Conservation (phyloP, 257 asterid species). For the Echium plantagineum region DNA sequence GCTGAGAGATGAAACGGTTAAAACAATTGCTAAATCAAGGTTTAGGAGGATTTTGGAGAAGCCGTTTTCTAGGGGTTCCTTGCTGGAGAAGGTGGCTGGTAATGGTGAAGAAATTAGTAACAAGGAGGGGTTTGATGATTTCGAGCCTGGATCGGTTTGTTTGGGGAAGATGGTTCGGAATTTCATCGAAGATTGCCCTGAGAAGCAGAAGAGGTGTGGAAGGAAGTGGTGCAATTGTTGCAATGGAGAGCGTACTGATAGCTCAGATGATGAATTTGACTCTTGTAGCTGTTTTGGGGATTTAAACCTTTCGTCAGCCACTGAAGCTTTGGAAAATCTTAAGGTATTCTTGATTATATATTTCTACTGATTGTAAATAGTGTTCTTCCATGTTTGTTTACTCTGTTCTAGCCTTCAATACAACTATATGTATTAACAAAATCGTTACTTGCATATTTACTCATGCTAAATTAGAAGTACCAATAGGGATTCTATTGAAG, state of each 20-base stretch:
- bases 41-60: constrained; percentile 76
- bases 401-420: too few species aligned
- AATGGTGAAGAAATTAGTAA: constrained; percentile 1
- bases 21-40: constrained; percentile 48
- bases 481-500: too few species aligned
- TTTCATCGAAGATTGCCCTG: constrained; percentile 62
- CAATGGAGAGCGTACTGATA: constrained; percentile 35
- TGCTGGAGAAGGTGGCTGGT: constrained; percentile 20
- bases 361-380: too few species aligned
- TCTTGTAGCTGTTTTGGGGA: constrained; percentile 34
- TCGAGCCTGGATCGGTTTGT: constrained; percentile 75
- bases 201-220: constrained; percentile 50
- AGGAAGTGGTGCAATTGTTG: constrained; percentile 60
- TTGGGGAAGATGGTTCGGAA: constrained; percentile 75
- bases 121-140: constrained; percentile 40
- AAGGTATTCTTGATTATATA: constrained; percentile 30
- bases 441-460: too few species aligned
- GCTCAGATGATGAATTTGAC: constrained; percentile 66
- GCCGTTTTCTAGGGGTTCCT: constrained; percentile 35
- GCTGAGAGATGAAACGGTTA: constrained; percentile 28
- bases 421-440: too few species aligned
- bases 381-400: too few species aligned
- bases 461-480: too few species aligned
- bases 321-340: constrained; percentile 44
- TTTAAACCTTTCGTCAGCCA: constrained; percentile 13